Evolutionary conservation across 2,329 filamentous ascomycete genomes (phyloP).

Genomic region (Sclerotinia minor): DNA sequence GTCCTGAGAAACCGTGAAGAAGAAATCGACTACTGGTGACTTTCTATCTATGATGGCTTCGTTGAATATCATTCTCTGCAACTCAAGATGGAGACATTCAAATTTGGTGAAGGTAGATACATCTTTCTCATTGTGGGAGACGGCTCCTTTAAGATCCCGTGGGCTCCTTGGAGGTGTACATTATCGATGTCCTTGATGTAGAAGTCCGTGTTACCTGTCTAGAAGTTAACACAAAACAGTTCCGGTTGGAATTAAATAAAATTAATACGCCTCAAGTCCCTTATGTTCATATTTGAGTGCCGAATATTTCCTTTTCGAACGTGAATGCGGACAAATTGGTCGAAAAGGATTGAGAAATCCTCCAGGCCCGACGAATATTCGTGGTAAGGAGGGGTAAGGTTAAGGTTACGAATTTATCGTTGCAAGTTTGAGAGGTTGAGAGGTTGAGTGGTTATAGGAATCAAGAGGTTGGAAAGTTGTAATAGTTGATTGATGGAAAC

Average conservation of each 20-base stretch:
- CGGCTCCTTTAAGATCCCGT: not conserved
- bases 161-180: not conserved
- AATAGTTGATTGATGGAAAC: not conserved
- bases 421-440: not conserved
- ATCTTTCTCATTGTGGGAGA: not conserved
- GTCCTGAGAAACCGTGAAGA: accelerated
- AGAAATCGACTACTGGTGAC: not conserved
- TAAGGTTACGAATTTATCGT: not conserved
- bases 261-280: not conserved
- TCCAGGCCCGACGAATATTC: not conserved
- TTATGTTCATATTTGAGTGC: not conserved
- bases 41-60: not conserved
- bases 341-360: no score
- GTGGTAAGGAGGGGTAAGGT: not conserved
- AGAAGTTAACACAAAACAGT: not conserved
- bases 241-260: not conserved
- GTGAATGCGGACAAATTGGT: no score
- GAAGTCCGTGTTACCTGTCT: not conserved
- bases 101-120: not conserved
- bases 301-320: not conserved
- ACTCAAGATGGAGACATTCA: not conserved
- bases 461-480: no score
- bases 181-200: not conserved
- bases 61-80: not conserved
- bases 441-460: no score